Base-by-base conservation (phyloP, 1,284 basidiomycete species). In the Trametes sp. region DNA sequence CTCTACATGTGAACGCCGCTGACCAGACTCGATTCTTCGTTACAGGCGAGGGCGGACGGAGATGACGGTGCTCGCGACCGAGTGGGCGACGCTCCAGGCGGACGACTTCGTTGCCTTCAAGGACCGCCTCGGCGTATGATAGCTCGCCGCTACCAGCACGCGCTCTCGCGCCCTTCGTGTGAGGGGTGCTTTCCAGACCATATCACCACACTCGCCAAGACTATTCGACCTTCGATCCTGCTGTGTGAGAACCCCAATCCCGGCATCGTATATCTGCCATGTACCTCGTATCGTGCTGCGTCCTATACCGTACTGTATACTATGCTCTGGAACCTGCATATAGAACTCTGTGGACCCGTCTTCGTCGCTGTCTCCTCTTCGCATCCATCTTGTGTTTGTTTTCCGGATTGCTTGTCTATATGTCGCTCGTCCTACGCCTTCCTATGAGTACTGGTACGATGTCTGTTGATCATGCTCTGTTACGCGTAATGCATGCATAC, bases 1-100 rank as follows among this genome's bases (percentile, higher is more conserved):
- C n/a, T n/a, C n/a, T n/a, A n/a, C n/a, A n/a, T n/a, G n/a, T n/a
- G n/a, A n/a, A n/a, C n/a, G n/a, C n/a, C n/a, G n/a, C n/a, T n/a
- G n/a, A n/a, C n/a, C n/a, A n/a, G n/a, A n/a, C n/a, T n/a, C n/a
- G n/a, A n/a, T n/a, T n/a, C n/a, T n/a, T n/a, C n/a, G n/a, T n/a
- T n/a, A n/a, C 59, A 72, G 70, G 28, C 57, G 50, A 21, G 70
- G 70, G 0, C 59, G 64, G 6, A 38, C 31, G 7, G 68, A 70
- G 57, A 70, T 70, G 66, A 48, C 56, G 7, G 14, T 52, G 16
- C 42, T 72, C 14, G 53, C 59, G 19, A 57, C 31, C 29, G 53
- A 64, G 10, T 72, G 70, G 70, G 16, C 38, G 28, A 60, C 38
- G 10, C 53, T 68, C 13, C 38, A 57, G 6, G 59, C 60, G 7